phyloP scores from a whole-genome alignment of 2,329 filamentous ascomycete genomes.

The Sporothrix phasma region DNA sequence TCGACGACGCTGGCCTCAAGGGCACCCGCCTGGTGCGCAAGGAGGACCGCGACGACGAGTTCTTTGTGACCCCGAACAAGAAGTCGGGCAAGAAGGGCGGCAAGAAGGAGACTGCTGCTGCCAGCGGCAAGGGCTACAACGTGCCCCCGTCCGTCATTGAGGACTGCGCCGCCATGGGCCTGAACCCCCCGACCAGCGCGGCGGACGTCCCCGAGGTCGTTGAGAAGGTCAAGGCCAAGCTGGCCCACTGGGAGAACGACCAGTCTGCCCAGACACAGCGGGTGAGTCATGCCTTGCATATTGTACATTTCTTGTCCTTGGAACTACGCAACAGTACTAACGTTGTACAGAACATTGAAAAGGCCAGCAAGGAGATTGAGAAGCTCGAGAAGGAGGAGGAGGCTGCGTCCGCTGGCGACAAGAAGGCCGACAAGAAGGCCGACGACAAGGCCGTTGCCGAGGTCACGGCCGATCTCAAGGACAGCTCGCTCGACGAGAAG shows the following conservation, averaged over 20 bases:
- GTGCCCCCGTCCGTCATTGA: conserved; percentile 86
- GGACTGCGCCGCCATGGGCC: conserved; percentile 71
- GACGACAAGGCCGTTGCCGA: conserved; percentile 41
- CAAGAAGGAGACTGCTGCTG: conserved; percentile 33
- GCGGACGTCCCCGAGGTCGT: conserved; percentile 67
- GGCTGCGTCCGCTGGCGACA: conserved; percentile 37
- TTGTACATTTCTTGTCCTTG: too few relatives aligned
- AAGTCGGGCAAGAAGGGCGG: conserved; percentile 75
- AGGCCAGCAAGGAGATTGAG: conserved; percentile 92
- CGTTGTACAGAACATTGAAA: conserved; percentile 73
- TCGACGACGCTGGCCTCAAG: conserved; percentile 77
- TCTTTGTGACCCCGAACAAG: conserved; percentile 68
- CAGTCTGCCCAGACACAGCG: conserved; percentile 83
- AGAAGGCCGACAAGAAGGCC: conserved; percentile 35
- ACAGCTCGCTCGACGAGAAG: conserved; percentile 44
- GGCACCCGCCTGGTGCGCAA: conserved; percentile 77
- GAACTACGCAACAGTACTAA: conserved; percentile 24
- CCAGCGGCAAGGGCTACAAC: conserved; percentile 55
- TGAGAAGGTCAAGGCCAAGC: conserved; percentile 88
- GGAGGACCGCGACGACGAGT: conserved; percentile 79
- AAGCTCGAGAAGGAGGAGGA: conserved; percentile 62
- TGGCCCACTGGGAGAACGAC: conserved; percentile 82
- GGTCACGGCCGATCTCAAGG: conserved; percentile 41
- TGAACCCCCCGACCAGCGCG: conserved; percentile 81
- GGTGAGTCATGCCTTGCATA: conserved; percentile 45